phyloP scores from a whole-genome alignment of 192 early-diverging fungal species.

The Phlyctochytrium bullatum region DNA sequence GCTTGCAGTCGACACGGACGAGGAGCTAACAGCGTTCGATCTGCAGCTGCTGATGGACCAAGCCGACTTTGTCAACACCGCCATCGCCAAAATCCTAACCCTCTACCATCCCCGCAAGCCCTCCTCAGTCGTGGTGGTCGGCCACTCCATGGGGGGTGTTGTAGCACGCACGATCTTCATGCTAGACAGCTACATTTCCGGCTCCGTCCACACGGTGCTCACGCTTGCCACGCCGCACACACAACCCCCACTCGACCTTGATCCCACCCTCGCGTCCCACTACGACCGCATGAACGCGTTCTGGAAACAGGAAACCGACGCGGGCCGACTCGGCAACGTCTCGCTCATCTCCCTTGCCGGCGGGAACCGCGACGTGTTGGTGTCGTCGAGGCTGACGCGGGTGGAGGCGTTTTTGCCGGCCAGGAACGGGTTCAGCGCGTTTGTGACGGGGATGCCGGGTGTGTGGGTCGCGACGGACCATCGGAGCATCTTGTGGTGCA shows the following conservation, averaged over 20 bases:
- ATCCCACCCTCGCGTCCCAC: slow-evolving; percentile 50
- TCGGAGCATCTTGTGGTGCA: slow-evolving; percentile 89
- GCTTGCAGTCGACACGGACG: slow-evolving; percentile 78
- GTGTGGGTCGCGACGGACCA: slow-evolving; percentile 93
- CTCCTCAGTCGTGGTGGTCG: slow-evolving; percentile 73
- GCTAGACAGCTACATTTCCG: slow-evolving; percentile 65
- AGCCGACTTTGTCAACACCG: slow-evolving; percentile 64
- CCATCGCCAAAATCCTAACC: slow-evolving; percentile 38
- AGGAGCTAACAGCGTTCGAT: slow-evolving; percentile 91
- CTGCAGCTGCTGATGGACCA: slow-evolving; percentile 78
- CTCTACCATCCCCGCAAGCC: slow-evolving; percentile 41
- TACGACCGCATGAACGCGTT: slow-evolving; percentile 68
- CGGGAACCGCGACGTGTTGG: slow-evolving; percentile 82
- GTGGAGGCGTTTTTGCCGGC: slow-evolving; percentile 63
- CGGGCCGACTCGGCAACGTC: slow-evolving; percentile 25
- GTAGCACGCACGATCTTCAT: slow-evolving; percentile 82
- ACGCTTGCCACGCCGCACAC: slow-evolving; percentile 91
- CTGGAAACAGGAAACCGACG: slow-evolving; percentile 55
- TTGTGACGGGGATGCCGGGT: slow-evolving; percentile 72
- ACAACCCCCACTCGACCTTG: slow-evolving; percentile 74
- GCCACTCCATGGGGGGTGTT: slow-evolving; percentile 98
- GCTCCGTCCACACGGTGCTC: slow-evolving; percentile 77
- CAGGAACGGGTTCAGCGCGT: slow-evolving; percentile 73
- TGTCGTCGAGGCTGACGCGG: slow-evolving; percentile 73
- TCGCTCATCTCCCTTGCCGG: slow-evolving; percentile 86